phyloP scores from a whole-genome alignment of 225 moss, liverwort and hornwort species.

The Sphagnum contortum region DNA sequence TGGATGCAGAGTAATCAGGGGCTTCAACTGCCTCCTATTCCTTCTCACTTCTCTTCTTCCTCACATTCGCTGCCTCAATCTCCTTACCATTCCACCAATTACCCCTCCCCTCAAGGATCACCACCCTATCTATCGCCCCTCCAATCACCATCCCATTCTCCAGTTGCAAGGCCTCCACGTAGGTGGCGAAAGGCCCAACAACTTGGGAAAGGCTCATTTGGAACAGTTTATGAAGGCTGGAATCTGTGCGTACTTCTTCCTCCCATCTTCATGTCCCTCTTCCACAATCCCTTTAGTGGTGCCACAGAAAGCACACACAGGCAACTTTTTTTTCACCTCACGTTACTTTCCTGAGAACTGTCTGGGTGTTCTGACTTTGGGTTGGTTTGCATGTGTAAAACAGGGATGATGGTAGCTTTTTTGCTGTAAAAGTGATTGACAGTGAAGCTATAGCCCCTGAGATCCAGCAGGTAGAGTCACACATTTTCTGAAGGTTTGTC shows the following conservation, averaged over 20 bases:
- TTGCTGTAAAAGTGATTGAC: constrained; percentile 82
- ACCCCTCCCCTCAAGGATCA: constrained; percentile 11
- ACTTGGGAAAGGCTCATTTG: constrained; percentile 80
- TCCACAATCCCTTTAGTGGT: neutral
- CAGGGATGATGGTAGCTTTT: constrained; percentile 93
- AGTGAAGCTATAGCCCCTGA: constrained; percentile 65
- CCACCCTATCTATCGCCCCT: neutral
- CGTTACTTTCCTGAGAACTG: too few species aligned
- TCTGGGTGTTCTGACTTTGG: neutral
- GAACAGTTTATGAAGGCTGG: constrained; percentile 75
- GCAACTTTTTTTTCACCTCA: too few species aligned
- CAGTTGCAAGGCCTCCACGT: constrained; percentile 18
- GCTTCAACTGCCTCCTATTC: too few species aligned
- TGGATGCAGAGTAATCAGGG: too few species aligned
- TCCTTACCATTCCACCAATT: constrained; percentile 8
- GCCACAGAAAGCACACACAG: too few species aligned
- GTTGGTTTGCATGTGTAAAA: constrained; percentile 1
- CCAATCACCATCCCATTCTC: neutral
- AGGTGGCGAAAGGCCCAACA: constrained; percentile 65
- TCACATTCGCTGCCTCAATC: too few species aligned
- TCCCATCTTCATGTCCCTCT: too few species aligned
- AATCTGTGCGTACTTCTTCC: constrained; percentile 65
- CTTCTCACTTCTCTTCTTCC: too few species aligned
- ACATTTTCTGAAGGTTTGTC: too few species aligned
- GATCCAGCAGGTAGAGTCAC: constrained; percentile 86